Evolutionary conservation across 257 asterid genomes (phyloP), one percentile per base, ranked within the genome.

Genomic region (Solanum tacnaense): DNA sequence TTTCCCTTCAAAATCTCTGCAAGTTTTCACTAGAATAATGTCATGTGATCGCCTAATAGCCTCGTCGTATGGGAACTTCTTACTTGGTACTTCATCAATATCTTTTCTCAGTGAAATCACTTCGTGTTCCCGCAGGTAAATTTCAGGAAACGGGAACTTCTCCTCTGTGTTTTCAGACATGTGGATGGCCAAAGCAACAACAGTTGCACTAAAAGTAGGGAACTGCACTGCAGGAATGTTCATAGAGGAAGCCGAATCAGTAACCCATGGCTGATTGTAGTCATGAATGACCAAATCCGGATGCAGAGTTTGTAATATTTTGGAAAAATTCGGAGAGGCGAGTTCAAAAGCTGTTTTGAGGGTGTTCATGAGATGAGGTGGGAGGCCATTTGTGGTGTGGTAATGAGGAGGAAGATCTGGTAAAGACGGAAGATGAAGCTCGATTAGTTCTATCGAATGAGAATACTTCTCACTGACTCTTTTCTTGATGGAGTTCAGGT

Each of bases 371-470:
- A 92, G 92, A 39, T 86, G 75, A 7, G 92, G 92, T 10, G 94
- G 94, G 46, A 93, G 94, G 90, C 92, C 94, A 76, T 93, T 93
- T 73, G 96, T 92, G 85, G 96, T 92, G 91, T 93, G 94, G 88
- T 25, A 87, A 84, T 73, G 35, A 36, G 93, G 84, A 9, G 90
- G 92, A 62, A 93, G 94, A 5, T 86, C 87, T 2, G 85, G 89
- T 5, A 67, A 31, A 27, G 89, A 23, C 0, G 94, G 91, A 11
- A 93, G 92, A 71, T 87, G 90, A 49, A 94, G 88, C 65, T 92
- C 91, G 0, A 92, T 89, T 2, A 91, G 83, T 12, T 56, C 79
- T 27, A 93, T 90, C 6, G 91, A 76, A 9, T 13, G n/a, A 10
- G 83, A 84, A 74, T 65, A 86, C 13, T 88, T 92, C 9, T 87